These are phyloP conservation scores for Cochlearia excelsa DNA, from an alignment of 345 rosid genomes.

Conservation along the genomic window DNA sequence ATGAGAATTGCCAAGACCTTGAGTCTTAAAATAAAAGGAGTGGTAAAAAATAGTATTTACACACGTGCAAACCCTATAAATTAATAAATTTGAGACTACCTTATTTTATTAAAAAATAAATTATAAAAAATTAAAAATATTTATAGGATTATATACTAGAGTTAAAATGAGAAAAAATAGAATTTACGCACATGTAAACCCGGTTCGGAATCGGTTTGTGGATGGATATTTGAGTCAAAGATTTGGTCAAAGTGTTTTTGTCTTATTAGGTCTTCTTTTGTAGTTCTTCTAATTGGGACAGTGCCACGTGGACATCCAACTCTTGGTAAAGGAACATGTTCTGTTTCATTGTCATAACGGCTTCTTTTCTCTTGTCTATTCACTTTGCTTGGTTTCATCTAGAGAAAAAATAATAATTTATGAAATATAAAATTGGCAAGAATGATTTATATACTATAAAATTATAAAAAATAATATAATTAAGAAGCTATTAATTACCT, in stretches of 20 bases:
- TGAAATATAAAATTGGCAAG: background rate
- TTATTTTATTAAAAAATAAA: background rate
- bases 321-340: background rate
- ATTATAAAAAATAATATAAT: background rate
- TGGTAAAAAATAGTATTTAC: too few species aligned
- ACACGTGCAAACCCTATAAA: too few species aligned
- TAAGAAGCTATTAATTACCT: constrained; percentile 4
- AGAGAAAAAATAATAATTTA: constrained; percentile 5
- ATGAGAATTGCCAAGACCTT: too few species aligned
- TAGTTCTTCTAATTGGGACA: constrained; percentile 37
- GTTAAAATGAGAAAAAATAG: background rate
- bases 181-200: constrained; percentile 27
- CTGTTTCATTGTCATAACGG: background rate
- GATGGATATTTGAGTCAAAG: constrained; percentile 2
- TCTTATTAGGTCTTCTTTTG: constrained; percentile 37
- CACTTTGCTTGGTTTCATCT: constrained; percentile 35
- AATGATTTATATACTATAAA: background rate
- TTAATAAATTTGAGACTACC: too few species aligned
- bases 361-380: background rate
- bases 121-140: background rate
- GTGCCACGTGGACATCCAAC: constrained; percentile 41
- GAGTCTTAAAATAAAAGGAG: too few species aligned
- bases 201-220: constrained; percentile 14
- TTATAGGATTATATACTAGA: too few species aligned
- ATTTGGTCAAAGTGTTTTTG: constrained; percentile 7